Percentiles rank a stretch among this genome's conserved stretches.
Evolutionary conservation across 768 basidiomycete genomes (phyloP).

Genomic region (Termitomyces sp.): DNA sequence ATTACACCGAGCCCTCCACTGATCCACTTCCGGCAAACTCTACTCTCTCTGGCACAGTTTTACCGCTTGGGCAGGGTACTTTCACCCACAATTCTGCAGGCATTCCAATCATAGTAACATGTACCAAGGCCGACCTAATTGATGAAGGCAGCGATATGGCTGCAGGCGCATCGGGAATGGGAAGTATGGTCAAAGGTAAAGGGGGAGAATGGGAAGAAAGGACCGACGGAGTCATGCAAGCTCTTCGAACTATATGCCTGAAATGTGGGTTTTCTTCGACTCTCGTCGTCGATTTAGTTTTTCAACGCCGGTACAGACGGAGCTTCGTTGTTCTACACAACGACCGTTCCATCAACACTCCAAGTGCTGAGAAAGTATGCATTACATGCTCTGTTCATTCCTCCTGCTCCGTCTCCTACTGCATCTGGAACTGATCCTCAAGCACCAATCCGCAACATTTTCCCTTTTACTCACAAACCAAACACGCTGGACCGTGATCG

Average conservation of each 20-base stretch:
- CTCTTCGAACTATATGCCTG: constrained; percentile 86
- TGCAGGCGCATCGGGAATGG: constrained; percentile 78
- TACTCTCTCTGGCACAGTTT: constrained; percentile 57
- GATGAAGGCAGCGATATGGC: constrained; percentile 74
- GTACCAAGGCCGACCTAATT: constrained; percentile 91
- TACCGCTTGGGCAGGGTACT: constrained; percentile 82
- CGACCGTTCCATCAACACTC: constrained; percentile 70
- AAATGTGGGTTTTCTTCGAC: constrained; percentile 58
- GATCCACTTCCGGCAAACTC: constrained; percentile 61
- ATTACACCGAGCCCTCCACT: constrained; percentile 78
- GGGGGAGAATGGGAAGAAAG: constrained; percentile 93
- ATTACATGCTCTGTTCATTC: constrained; percentile 74
- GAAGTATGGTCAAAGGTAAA: constrained; percentile 88
- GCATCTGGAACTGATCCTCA: constrained; percentile 59
- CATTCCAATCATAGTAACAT: constrained; percentile 82
- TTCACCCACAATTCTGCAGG: constrained; percentile 85
- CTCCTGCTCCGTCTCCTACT: constrained; percentile 69
- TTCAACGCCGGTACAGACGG: constrained; percentile 61
- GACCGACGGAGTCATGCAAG: constrained; percentile 93
- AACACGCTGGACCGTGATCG: constrained; percentile 92
- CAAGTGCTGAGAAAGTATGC: constrained; percentile 77
- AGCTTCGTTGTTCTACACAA: constrained; percentile 88
- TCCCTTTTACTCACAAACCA: constrained; percentile 82
- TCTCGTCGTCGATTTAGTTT: neutral
- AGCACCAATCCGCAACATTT: constrained; percentile 67